phyloP scores from a whole-genome alignment of 371 early-diverging fungal species.

The Mucor racemosus region DNA sequence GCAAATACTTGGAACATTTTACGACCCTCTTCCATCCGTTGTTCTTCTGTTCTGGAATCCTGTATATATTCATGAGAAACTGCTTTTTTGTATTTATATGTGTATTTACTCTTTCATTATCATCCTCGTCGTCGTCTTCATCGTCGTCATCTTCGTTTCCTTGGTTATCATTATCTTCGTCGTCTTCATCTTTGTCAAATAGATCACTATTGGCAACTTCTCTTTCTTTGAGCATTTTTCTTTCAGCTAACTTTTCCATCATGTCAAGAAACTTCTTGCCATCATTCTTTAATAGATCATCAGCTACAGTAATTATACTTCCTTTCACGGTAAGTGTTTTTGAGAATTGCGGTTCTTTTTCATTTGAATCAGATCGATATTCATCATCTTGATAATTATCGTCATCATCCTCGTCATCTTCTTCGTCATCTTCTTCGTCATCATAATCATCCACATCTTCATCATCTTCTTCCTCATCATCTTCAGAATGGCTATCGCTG shows the following conservation, averaged over 20 bases:
- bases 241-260: slow-evolving; percentile 92
- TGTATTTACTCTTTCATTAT: background rate
- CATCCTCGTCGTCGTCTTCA: slow-evolving; percentile 37
- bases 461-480: slow-evolving; percentile 36
- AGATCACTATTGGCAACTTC: slow-evolving; percentile 71
- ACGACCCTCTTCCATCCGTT: slow-evolving; percentile 90
- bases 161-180: slow-evolving; percentile 64
- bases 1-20: slow-evolving; percentile 95
- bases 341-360: background rate
- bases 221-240: slow-evolving; percentile 81
- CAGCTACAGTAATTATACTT: slow-evolving; percentile 84
- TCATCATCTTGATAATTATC: slow-evolving; percentile 34
- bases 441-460: slow-evolving; percentile 33
- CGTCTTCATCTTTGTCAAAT: slow-evolving; percentile 49
- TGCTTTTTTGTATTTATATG: background rate
- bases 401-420: slow-evolving; percentile 41
- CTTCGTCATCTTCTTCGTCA: slow-evolving; percentile 33
- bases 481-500: slow-evolving; percentile 3
- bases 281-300: slow-evolving; percentile 90
- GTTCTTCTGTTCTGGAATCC: slow-evolving; percentile 81
- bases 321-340: slow-evolving; percentile 44
- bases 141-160: slow-evolving; percentile 65
- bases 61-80: slow-evolving; percentile 23
- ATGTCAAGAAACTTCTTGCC: slow-evolving; percentile 92
- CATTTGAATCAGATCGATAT: background rate